Percentiles rank a stretch among this genome's conserved stretches.
phyloP scores from a whole-genome alignment of 208 protist species.

The Wallacemonas sp. region DNA sequence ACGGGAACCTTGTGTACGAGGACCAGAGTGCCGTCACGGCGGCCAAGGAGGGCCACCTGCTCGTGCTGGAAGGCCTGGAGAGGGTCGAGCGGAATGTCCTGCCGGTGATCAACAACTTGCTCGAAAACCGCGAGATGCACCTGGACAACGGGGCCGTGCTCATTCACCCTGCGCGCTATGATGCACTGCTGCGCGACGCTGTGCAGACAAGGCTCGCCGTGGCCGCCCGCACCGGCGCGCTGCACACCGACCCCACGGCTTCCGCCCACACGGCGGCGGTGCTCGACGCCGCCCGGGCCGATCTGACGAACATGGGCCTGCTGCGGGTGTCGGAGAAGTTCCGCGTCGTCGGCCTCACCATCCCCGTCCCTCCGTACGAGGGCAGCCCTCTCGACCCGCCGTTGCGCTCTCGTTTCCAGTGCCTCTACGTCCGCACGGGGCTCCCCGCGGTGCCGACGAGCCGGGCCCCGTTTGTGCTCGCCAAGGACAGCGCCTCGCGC shows the following conservation, averaged over 20 bases:
- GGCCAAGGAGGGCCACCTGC: constrained; percentile 87
- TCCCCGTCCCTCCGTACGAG: constrained; percentile 88
- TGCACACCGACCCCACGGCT: not conserved
- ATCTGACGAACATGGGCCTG: constrained; percentile 76
- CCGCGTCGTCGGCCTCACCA: constrained; percentile 93
- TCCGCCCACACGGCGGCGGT: constrained; percentile 8
- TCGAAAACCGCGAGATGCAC: constrained; percentile 96
- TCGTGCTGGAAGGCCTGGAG: constrained; percentile 96
- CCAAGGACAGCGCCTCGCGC: not conserved
- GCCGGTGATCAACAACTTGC: constrained; percentile 94
- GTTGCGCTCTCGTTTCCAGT: constrained; percentile 85
- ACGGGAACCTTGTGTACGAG: constrained; percentile 87
- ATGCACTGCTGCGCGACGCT: constrained; percentile 69
- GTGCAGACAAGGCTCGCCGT: constrained; percentile 19
- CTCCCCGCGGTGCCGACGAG: constrained; percentile 33
- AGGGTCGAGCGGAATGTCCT: constrained; percentile 95
- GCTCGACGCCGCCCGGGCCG: constrained; percentile 41
- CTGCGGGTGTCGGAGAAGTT: constrained; percentile 92
- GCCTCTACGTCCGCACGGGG: constrained; percentile 65
- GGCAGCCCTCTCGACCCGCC: constrained; percentile 89
- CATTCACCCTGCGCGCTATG: constrained; percentile 88
- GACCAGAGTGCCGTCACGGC: constrained; percentile 94
- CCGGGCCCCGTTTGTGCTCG: not conserved
- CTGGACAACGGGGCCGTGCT: constrained; percentile 94
- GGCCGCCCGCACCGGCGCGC: constrained; percentile 3